These are phyloP conservation scores for Colletotrichum zoysiae DNA, from an alignment of 2,329 filamentous ascomycete genomes.

Conservation along the genomic window DNA sequence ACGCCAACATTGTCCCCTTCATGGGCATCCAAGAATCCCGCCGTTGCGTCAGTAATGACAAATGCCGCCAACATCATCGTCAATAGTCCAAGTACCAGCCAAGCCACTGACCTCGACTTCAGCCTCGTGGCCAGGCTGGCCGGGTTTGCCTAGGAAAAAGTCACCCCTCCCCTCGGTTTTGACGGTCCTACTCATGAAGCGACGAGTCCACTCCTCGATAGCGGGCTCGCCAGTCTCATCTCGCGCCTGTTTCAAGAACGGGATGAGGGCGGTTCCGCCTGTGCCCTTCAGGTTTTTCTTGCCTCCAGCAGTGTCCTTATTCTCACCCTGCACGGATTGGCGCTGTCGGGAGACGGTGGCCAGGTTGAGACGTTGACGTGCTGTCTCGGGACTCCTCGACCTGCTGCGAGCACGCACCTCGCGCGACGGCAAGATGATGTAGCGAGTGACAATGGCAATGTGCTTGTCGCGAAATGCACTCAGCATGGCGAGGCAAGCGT, in stretches of 20 bases:
- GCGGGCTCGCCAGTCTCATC: conserved; percentile 96
- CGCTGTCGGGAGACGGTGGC: conserved; percentile 67
- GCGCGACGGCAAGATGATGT: conserved; percentile 90
- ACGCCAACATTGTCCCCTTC: conserved; percentile 3
- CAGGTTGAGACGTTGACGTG: conserved; percentile 68
- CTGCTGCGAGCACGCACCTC: conserved; percentile 76
- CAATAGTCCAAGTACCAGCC: conserved; percentile 89
- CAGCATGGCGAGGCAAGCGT: conserved; percentile 83
- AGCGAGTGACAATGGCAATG: conserved; percentile 94
- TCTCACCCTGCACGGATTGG: conserved; percentile 39
- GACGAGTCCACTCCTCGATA: conserved; percentile 73
- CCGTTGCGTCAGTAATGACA: conserved; percentile 61
- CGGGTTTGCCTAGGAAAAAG: conserved; percentile 69
- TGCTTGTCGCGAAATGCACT: conserved; percentile 87
- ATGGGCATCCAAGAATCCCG: not conserved
- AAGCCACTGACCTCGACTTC: conserved; percentile 73
- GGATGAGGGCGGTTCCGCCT: conserved; percentile 92
- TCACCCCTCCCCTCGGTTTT: conserved; percentile 64
- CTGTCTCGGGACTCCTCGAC: conserved; percentile 68
- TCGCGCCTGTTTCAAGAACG: conserved; percentile 94
- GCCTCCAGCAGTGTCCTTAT: conserved; percentile 48
- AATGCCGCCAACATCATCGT: conserved; percentile 79
- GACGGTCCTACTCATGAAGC: conserved; percentile 68
- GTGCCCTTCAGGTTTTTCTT: conserved; percentile 83
- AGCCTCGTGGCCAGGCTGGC: conserved; percentile 52